Percentiles rank a stretch among this genome's conserved stretches.
These are phyloP conservation scores for Ustilago crameri DNA, from an alignment of 1,284 basidiomycete species.

Conservation along the genomic window DNA sequence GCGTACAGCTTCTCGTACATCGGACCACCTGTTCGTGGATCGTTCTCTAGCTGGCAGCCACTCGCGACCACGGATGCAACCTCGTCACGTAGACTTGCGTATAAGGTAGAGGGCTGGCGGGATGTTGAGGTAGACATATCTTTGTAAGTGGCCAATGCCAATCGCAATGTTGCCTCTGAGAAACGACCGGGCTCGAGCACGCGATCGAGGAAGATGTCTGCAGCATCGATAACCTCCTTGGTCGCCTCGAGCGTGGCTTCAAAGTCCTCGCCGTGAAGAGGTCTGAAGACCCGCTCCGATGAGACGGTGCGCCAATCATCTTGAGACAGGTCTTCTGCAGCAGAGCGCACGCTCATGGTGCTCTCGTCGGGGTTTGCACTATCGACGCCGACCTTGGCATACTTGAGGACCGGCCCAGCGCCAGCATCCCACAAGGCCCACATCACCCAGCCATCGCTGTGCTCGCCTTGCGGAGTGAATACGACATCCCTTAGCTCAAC, in stretches of 20 bases:
- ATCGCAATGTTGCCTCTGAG: constrained; percentile 44
- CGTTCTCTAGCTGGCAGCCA: constrained; percentile 42
- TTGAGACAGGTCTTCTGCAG: constrained; percentile 25
- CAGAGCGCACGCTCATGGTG: constrained; percentile 28
- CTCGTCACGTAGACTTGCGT: constrained; percentile 43
- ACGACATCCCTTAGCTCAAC: constrained; percentile 62
- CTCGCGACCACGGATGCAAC: constrained; percentile 43
- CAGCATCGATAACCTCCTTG: constrained; percentile 30
- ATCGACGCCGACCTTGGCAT: constrained; percentile 45
- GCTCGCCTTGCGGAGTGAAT: constrained; percentile 35
- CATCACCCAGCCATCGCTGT: constrained; percentile 48
- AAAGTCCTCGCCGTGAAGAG: constrained; percentile 57
- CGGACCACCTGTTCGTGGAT: constrained; percentile 42
- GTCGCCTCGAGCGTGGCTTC: constrained; percentile 54
- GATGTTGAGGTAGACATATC: constrained; percentile 18
- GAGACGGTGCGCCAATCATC: constrained; percentile 54
- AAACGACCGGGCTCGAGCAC: constrained; percentile 61
- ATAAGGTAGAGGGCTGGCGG: constrained; percentile 21
- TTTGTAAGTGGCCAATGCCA: constrained; percentile 34
- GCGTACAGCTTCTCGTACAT: constrained; percentile 49
- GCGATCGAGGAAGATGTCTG: constrained; percentile 55
- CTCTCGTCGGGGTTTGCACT: constrained; percentile 31
- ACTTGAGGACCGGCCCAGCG: constrained; percentile 51
- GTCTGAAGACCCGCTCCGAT: constrained; percentile 42
- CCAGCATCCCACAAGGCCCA: constrained; percentile 65